Percentiles rank a stretch among this genome's conserved stretches.
Evolutionary conservation across 495 filamentous ascomycete species (phyloP).

Genomic region (Margaritispora aquatica): DNA sequence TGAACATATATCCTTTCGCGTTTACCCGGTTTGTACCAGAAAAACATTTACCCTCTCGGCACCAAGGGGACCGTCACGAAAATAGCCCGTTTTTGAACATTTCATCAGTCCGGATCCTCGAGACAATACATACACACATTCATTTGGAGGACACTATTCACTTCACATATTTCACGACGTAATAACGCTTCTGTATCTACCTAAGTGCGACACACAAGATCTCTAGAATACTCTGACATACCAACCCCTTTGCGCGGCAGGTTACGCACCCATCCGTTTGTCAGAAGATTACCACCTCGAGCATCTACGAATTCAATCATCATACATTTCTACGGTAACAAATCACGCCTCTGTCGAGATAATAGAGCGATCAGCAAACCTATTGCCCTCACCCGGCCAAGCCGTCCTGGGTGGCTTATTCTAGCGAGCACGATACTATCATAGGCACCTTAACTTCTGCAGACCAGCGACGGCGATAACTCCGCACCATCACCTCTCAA

Average conservation of each 20-base stretch:
- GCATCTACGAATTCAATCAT: too few species aligned
- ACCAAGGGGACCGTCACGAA: neutral
- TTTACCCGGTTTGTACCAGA: slow-evolving; percentile 9
- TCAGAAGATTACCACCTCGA: too few species aligned
- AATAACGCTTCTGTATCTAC: neutral
- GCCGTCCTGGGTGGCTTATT: neutral
- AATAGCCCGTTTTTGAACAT: neutral
- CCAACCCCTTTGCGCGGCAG: neutral
- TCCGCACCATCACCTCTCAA: neutral
- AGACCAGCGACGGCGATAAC: neutral
- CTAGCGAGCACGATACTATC: neutral
- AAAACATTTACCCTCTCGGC: neutral
- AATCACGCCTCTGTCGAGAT: neutral
- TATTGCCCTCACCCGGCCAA: neutral
- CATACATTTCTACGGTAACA: too few species aligned
- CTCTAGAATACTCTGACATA: neutral
- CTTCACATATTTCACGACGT: neutral
- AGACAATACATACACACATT: neutral
- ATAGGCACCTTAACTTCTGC: neutral
- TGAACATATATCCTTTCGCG: slow-evolving; percentile 6
- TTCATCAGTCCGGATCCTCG: neutral
- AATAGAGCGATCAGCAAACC: neutral
- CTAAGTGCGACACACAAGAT: neutral
- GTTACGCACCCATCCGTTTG: neutral
- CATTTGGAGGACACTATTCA: neutral